phyloP scores from a whole-genome alignment of 345 rosid genomes.

The Adansonia digitata region DNA sequence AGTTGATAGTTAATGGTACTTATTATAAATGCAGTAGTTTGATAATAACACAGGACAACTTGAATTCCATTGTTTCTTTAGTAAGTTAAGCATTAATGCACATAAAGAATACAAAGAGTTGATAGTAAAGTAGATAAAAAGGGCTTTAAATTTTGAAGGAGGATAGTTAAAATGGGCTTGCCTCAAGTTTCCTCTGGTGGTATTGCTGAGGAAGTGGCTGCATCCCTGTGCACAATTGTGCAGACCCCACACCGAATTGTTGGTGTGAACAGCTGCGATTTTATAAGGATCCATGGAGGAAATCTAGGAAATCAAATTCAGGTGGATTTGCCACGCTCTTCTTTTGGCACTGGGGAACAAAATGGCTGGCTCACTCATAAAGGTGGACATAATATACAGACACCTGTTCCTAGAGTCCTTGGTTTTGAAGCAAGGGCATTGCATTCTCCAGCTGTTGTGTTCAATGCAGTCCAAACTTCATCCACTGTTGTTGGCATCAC shows the following conservation, averaged over 20 bases:
- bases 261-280: conserved; percentile 32
- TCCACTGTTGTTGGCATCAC: conserved; percentile 25
- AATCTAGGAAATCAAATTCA: conserved; percentile 26
- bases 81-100: not conserved
- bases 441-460: conserved; percentile 24
- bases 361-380: conserved; percentile 24
- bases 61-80: conserved; percentile 4
- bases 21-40: not conserved
- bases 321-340: conserved; percentile 27
- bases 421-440: conserved; percentile 43
- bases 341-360: conserved; percentile 30
- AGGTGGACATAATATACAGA: conserved; percentile 28
- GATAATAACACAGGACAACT: conserved; percentile 9
- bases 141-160: conserved; percentile 9
- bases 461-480: conserved; percentile 22
- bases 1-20: conserved; percentile 32
- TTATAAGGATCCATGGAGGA: conserved; percentile 35
- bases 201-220: conserved; percentile 32
- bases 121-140: conserved; percentile 8
- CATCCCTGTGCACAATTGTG: conserved; percentile 30
- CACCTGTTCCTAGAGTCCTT: conserved; percentile 47
- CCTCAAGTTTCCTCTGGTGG: conserved; percentile 50
- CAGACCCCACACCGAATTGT: conserved; percentile 30
- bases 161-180: conserved; percentile 43
- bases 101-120: not conserved